These are phyloP conservation scores for Aspergillus nomiae DNA, from an alignment of 2,329 filamentous ascomycete genomes.

Conservation along the genomic window DNA sequence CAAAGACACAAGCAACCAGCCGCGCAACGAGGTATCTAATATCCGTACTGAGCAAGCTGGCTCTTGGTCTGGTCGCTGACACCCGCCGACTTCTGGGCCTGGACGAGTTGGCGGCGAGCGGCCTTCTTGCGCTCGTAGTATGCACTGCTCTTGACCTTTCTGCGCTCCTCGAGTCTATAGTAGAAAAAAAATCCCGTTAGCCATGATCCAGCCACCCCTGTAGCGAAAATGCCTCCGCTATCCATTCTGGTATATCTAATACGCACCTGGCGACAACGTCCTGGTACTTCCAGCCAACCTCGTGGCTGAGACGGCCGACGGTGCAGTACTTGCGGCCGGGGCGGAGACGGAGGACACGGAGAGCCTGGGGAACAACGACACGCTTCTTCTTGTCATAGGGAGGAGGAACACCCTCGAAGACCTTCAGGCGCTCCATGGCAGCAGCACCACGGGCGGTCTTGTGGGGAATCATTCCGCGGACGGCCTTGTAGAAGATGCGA, in stretches of 20 bases:
- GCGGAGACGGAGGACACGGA: slow-evolving; percentile 94
- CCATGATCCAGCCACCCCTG: slow-evolving; percentile 12
- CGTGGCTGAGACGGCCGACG: slow-evolving; percentile 94
- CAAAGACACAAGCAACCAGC: slow-evolving; percentile 45
- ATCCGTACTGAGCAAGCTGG: slow-evolving; percentile 87
- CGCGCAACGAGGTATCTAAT: slow-evolving; percentile 63
- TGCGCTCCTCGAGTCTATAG: slow-evolving; percentile 92
- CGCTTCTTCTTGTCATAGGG: slow-evolving; percentile 99
- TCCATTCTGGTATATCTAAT: slow-evolving; percentile 9
- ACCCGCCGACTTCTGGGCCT: slow-evolving; percentile 89
- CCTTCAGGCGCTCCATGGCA: slow-evolving; percentile 97
- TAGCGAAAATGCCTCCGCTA: neutral
- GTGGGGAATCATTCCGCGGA: slow-evolving; percentile 99
- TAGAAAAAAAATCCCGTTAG: slow-evolving; percentile 19
- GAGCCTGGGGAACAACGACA: slow-evolving; percentile 97
- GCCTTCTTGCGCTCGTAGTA: slow-evolving; percentile 99
- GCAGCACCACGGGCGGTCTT: slow-evolving; percentile 98
- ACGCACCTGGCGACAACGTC: slow-evolving; percentile 96
- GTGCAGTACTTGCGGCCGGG: slow-evolving; percentile 99
- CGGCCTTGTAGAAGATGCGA: slow-evolving; percentile 99
- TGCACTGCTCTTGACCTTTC: slow-evolving; percentile 98
- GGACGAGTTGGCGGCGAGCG: slow-evolving; percentile 82
- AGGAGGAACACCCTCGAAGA: slow-evolving; percentile 98
- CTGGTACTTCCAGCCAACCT: slow-evolving; percentile 99
- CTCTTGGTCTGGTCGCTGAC: slow-evolving; percentile 83